Percentiles rank a stretch among this genome's conserved stretches.
phyloP scores from a whole-genome alignment of 441 rosid genomes.

The Sinapis alba region DNA sequence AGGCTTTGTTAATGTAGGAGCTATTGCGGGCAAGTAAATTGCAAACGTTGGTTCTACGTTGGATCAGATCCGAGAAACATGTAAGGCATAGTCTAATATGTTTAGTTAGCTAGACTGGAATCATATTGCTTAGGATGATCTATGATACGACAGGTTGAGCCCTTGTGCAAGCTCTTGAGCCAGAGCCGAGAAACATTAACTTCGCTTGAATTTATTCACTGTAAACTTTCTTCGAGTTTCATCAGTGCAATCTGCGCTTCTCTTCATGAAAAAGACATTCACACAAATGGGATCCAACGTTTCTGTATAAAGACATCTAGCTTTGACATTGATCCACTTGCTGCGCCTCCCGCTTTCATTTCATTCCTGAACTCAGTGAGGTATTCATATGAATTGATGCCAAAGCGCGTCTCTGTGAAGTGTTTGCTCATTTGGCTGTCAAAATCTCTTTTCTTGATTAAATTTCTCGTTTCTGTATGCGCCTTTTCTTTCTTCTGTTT shows the following conservation, averaged over 20 bases:
- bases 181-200: constrained; percentile 67
- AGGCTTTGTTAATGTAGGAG: constrained; percentile 31
- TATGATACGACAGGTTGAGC: constrained; percentile 59
- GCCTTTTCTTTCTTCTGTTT: not conserved
- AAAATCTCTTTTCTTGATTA: not conserved
- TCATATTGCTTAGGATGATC: constrained; percentile 23
- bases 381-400: constrained; percentile 42
- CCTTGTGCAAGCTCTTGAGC: constrained; percentile 67
- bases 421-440: constrained; percentile 30
- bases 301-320: constrained; percentile 59
- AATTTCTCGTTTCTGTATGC: constrained; percentile 2
- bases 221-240: constrained; percentile 65
- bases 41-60: constrained; percentile 60
- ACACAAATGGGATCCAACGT: constrained; percentile 50
- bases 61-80: constrained; percentile 73
- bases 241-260: constrained; percentile 57
- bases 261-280: constrained; percentile 40
- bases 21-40: constrained; percentile 47
- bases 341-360: constrained; percentile 49
- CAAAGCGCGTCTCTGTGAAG: constrained; percentile 25
- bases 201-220: constrained; percentile 75
- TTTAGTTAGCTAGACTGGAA: constrained; percentile 9
- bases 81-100: constrained; percentile 45
- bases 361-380: constrained; percentile 71
- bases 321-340: constrained; percentile 50